A percentile compares a stretch with the other conserved stretches of the same genome.
Evolutionary conservation across 345 rosid genomes (phyloP).

Genomic region (Carallia brachiata): DNA sequence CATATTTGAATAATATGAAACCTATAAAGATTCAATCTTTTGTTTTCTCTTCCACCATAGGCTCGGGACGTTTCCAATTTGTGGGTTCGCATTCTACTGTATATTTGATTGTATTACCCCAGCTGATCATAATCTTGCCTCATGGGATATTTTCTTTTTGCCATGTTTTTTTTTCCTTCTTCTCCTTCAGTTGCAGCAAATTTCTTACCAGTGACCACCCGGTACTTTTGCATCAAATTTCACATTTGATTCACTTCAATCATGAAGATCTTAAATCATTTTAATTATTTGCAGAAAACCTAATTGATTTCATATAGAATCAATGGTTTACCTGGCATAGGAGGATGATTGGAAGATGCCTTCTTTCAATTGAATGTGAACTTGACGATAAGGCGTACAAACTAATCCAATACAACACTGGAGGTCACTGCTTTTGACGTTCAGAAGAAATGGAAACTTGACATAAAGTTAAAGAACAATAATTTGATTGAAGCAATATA

Average conservation of each 20-base stretch:
- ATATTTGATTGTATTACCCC: no score
- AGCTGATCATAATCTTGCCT: no score
- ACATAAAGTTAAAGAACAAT: neutral
- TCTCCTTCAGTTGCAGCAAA: conserved; percentile 49
- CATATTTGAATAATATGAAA: no score
- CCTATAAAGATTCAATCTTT: no score
- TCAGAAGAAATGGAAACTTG: conserved; percentile 23
- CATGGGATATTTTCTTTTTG: no score
- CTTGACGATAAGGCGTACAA: conserved; percentile 29
- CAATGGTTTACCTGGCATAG: conserved; percentile 49
- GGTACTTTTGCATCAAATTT: conserved; percentile 61
- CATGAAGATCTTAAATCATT: neutral
- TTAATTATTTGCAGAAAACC: neutral
- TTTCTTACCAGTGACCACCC: conserved; percentile 52
- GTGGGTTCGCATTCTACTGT: no score
- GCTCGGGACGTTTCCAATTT: no score
- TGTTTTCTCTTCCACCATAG: no score
- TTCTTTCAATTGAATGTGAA: conserved; percentile 29
- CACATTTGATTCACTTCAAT: neutral
- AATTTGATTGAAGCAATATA: no score
- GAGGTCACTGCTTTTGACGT: conserved; percentile 23
- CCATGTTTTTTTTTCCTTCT: conserved; percentile 30
- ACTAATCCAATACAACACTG: conserved; percentile 38
- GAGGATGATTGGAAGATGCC: conserved; percentile 39
- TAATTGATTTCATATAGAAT: neutral